Conservation (phyloP, 495 filamentous ascomycete species). For the Penicillium coffeae region DNA sequence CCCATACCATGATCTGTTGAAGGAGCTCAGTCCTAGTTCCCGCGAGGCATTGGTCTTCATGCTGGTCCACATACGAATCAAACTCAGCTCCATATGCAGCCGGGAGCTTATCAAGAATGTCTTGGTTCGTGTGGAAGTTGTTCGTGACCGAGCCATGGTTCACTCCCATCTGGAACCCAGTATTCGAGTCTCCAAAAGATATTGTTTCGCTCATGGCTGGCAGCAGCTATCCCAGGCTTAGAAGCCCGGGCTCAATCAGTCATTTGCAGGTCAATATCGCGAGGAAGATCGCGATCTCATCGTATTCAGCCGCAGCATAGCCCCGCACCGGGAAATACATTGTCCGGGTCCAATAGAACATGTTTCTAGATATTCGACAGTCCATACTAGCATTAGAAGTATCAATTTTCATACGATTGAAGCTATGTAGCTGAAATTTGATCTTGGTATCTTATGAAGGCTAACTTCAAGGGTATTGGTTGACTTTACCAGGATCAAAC, state of each 20-base stretch:
- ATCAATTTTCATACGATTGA: background rate
- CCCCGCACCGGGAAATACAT: background rate
- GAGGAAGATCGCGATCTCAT: no score
- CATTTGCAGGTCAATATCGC: no score
- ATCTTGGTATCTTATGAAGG: no score
- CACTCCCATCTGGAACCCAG: constrained; percentile 3
- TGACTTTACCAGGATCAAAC: no score
- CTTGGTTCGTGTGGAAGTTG: constrained; percentile 1
- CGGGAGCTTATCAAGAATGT: background rate
- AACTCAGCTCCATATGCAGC: background rate
- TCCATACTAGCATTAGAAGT: background rate
- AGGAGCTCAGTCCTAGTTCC: background rate
- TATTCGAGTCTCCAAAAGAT: constrained; percentile 3
- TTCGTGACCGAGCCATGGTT: constrained; percentile 6
- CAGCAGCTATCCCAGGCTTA: no score
- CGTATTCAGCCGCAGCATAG: no score
- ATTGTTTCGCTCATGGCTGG: background rate
- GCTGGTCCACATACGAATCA: constrained; percentile 1
- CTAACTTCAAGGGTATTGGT: no score
- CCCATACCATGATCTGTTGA: background rate
- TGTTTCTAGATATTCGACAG: no score
- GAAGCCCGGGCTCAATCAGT: no score
- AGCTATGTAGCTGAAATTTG: background rate
- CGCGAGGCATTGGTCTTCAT: background rate
- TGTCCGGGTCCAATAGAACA: background rate